These are phyloP conservation scores for Saccharomycopsis javanensis DNA, from an alignment of 805 yeast species.

Conservation along the genomic window DNA sequence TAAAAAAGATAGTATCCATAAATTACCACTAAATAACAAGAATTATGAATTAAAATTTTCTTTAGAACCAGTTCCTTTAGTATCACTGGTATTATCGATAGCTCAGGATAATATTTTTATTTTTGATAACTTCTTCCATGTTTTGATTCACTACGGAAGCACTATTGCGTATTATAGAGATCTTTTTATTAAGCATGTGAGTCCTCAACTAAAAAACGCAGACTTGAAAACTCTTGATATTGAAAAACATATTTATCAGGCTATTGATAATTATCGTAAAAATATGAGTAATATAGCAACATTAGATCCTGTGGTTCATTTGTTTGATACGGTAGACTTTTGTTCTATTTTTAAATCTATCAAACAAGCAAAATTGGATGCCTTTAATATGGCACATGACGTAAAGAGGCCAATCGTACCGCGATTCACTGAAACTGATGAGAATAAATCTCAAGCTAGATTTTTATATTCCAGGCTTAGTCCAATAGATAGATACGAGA, in stretches of 20 bases:
- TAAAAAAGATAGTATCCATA: background rate
- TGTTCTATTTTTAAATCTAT: background rate
- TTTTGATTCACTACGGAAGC: conserved; percentile 22
- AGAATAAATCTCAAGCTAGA: conserved; percentile 41
- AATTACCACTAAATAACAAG: background rate
- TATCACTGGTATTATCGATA: background rate
- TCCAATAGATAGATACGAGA: conserved; percentile 24
- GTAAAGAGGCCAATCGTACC: conserved; percentile 34
- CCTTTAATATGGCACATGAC: conserved; percentile 20
- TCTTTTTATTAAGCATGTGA: conserved; percentile 1
- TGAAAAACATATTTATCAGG: conserved; percentile 22
- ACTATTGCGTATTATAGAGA: conserved; percentile 14
- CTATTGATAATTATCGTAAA: conserved; percentile 27
- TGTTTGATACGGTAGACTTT: conserved; percentile 5
- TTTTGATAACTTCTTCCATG: conserved; percentile 23
- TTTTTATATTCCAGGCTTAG: conserved; percentile 38
- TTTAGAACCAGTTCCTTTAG: background rate
- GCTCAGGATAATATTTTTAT: conserved; percentile 20
- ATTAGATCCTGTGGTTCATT: background rate
- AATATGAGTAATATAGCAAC: background rate
- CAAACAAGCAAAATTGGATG: background rate
- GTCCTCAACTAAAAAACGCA: background rate
- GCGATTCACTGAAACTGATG: conserved; percentile 39
- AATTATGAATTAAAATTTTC: background rate
- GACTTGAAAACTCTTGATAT: background rate